A percentile compares a stretch with the other conserved stretches of the same genome.
phyloP scores from a whole-genome alignment of 345 rosid species.

The Camelina hispida region DNA sequence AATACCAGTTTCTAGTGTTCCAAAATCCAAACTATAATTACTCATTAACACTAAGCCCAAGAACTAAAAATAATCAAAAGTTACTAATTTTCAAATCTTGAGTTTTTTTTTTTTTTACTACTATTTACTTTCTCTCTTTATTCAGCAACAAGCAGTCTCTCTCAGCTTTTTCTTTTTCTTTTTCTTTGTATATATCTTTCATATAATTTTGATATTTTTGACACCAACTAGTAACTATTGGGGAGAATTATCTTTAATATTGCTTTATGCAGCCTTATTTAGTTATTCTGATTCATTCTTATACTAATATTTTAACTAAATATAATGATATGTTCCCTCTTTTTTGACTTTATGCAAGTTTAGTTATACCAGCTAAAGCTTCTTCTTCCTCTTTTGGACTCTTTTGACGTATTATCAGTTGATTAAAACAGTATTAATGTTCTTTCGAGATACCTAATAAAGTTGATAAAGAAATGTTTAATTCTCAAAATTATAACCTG shows the following conservation, averaged over 20 bases:
- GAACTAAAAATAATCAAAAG: background rate
- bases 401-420: conserved; percentile 15
- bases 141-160: conserved; percentile 27
- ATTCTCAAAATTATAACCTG: background rate
- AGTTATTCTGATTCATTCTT: conserved; percentile 15
- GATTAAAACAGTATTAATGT: conserved; percentile 17
- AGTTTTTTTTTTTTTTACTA: too few species aligned
- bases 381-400: conserved; percentile 2
- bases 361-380: conserved; percentile 16
- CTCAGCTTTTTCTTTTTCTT: conserved; percentile 15
- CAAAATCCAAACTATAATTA: background rate
- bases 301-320: background rate
- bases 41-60: conserved; percentile 3
- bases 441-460: conserved; percentile 25
- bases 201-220: conserved; percentile 13
- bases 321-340: background rate
- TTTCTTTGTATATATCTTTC: background rate
- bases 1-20: background rate
- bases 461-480: conserved; percentile 1
- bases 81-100: background rate
- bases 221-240: background rate
- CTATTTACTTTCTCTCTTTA: conserved; percentile 25
- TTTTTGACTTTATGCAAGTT: conserved; percentile 12
- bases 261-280: conserved; percentile 41
- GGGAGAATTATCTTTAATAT: conserved; percentile 30